phyloP scores from a whole-genome alignment of 768 basidiomycete genomes.

The Xerocomellus amylosporus region DNA sequence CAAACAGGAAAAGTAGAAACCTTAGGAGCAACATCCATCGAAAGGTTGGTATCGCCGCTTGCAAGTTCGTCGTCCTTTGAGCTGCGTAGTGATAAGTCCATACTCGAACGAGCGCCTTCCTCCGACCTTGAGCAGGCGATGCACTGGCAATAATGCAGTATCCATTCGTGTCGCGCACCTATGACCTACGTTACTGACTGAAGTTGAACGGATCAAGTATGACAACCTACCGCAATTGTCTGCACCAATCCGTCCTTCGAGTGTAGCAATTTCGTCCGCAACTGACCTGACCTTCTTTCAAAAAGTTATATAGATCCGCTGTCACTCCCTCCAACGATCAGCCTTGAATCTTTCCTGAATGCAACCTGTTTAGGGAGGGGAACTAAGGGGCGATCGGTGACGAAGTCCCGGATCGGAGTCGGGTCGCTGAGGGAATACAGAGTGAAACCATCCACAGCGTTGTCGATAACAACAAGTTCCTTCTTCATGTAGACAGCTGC shows the following conservation, averaged over 20 bases:
- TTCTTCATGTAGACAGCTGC: conserved; percentile 1
- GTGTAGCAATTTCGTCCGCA: not conserved
- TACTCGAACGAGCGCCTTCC: not conserved
- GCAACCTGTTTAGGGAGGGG: conserved; percentile 7
- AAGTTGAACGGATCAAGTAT: too few species aligned
- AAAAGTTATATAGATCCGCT: conserved; percentile 2
- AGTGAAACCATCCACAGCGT: conserved; percentile 5
- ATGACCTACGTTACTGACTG: too few species aligned
- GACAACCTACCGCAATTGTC: not conserved
- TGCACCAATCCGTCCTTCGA: not conserved
- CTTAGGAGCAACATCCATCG: not conserved
- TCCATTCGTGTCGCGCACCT: not conserved
- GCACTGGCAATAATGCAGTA: not conserved
- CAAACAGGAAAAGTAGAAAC: not conserved
- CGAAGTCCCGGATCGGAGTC: not conserved
- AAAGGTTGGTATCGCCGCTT: not conserved
- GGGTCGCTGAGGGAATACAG: not conserved
- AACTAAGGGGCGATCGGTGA: not conserved
- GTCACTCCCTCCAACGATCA: conserved; percentile 8
- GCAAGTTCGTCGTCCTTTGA: not conserved
- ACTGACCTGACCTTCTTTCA: not conserved
- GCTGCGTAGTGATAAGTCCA: not conserved
- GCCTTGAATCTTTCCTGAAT: conserved; percentile 5
- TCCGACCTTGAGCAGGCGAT: not conserved
- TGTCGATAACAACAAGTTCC: conserved; percentile 2